A percentile compares a stretch with the other conserved stretches of the same genome.
These are phyloP conservation scores for Schizosaccharomyces japonicus DNA, from an alignment of 805 yeast genomes.

Conservation along the genomic window DNA sequence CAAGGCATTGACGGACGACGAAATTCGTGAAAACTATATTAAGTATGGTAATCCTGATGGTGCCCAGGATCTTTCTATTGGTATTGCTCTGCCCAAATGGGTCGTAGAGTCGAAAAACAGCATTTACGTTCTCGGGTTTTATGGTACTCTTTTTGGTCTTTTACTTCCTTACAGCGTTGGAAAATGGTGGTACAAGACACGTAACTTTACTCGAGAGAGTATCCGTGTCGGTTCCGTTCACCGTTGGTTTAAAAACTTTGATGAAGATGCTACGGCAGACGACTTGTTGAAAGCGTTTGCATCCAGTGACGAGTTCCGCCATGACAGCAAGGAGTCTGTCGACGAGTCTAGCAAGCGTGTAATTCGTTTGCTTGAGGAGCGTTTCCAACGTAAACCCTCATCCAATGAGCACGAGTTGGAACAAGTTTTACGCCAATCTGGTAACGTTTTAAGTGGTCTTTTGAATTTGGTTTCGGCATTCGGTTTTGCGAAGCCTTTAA, in stretches of 20 bases:
- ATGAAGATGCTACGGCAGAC: conserved; percentile 31
- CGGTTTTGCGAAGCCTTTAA: conserved; percentile 21
- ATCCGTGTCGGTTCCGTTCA: conserved; percentile 69
- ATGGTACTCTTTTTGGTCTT: conserved; percentile 50
- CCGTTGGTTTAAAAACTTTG: conserved; percentile 40
- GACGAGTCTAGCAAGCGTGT: conserved; percentile 26
- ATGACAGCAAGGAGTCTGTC: conserved; percentile 20
- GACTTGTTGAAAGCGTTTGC: conserved; percentile 36
- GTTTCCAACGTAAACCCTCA: background rate
- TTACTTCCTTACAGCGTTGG: conserved; percentile 63
- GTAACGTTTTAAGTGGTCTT: background rate
- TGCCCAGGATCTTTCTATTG: conserved; percentile 70
- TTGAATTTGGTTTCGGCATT: background rate
- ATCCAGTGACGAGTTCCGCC: conserved; percentile 41
- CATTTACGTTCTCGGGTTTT: conserved; percentile 36
- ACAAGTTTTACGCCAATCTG: background rate
- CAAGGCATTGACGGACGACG: conserved; percentile 81
- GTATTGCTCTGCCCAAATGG: conserved; percentile 84
- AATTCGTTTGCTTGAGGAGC: conserved; percentile 14
- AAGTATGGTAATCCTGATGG: conserved; percentile 97
- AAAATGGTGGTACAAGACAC: conserved; percentile 73
- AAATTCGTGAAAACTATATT: conserved; percentile 52
- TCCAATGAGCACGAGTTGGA: background rate
- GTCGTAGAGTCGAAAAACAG: conserved; percentile 65
- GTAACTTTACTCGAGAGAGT: conserved; percentile 58